Evolutionary conservation across 352 stramenopile genomes (phyloP).

Genomic region (Phytophthora pini): DNA sequence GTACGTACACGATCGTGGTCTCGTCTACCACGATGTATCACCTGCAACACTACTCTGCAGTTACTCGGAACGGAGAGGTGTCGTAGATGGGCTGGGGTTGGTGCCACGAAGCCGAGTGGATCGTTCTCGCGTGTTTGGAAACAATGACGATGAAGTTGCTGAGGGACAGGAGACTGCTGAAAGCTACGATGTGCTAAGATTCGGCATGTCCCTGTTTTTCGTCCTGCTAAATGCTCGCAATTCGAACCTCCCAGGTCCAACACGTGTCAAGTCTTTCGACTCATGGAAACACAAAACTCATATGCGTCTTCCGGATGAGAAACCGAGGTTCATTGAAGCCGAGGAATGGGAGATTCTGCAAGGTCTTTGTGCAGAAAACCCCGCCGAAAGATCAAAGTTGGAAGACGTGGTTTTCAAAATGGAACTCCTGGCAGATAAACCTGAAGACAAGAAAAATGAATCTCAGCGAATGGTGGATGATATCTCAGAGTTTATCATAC

Average conservation of each 20-base stretch:
- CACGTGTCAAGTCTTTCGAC: conserved; percentile 31
- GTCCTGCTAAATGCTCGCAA: conserved; percentile 26
- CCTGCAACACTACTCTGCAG: conserved; percentile 22
- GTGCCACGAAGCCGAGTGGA: conserved; percentile 24
- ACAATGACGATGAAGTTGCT: not conserved
- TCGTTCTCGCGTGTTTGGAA: conserved; percentile 17
- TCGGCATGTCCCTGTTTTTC: conserved; percentile 33
- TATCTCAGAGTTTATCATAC: conserved; percentile 15
- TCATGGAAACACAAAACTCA: conserved; percentile 32
- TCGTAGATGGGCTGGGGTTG: conserved; percentile 33
- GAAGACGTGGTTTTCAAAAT: conserved; percentile 33
- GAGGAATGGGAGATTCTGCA: conserved; percentile 32
- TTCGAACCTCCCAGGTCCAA: conserved; percentile 23
- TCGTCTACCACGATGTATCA: conserved; percentile 35
- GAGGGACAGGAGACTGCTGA: conserved; percentile 17
- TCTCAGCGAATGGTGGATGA: conserved; percentile 1
- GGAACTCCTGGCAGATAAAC: conserved; percentile 10
- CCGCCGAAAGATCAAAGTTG: conserved; percentile 18
- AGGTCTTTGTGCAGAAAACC: conserved; percentile 21
- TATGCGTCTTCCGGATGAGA: conserved; percentile 15
- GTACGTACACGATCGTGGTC: conserved; percentile 39
- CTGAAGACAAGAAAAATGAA: not conserved
- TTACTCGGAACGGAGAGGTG: conserved; percentile 33
- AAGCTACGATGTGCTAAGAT: conserved; percentile 30
- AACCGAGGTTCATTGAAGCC: conserved; percentile 25